Evolutionary conservation across 768 basidiomycete genomes (phyloP), one percentile per base, ranked within the genome.

Genomic region (Rossbeevera mucosa): DNA sequence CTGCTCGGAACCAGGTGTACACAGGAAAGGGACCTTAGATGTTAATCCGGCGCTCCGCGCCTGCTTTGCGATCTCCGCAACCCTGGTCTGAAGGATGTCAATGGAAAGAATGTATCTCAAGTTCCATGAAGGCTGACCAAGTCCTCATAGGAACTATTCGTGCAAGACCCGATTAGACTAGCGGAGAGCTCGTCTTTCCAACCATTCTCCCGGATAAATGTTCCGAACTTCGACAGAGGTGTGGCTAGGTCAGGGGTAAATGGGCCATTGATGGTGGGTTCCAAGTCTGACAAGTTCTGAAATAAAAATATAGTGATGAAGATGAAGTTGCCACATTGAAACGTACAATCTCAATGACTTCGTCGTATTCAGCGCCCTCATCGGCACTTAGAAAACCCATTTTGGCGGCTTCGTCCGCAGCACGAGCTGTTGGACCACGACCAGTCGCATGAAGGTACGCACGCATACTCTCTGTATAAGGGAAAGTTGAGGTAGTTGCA

Each of bases 401-500:
- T 7, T 76, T 66, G 7, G 91, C 88, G 29, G 94, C 95, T 52
- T 78, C 69, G 62, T 96, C 94, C 0, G 96, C 96, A 26, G 91
- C 91, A 14, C 71, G 73, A 26, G 94, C 94, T 22, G 95, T 92
- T 28, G 87, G 82, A 36, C 80, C 83, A 51, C 96, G 85, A 45
- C 91, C 86, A 8, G 96, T 99, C 18, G 94, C 94, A 57, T 81
- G 76, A 26, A 99, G 81, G 71, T 98, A 99, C 30, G 82, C 77
- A 28, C 83, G 79, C 95, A 98, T 98, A 62, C 83, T 82, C 16
- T 80, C 71, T 14, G 92, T 93, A 72, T 98, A 99, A 5, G 95
- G 94, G 79, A 99, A 99, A 6, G 89, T 92, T 1, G 94, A 95
- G 0, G 96, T 98, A 1, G 96, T 99, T n/a, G 96, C 96, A 33